Evolutionary conservation across 2,329 filamentous ascomycete genomes (phyloP), one percentile per base, ranked within the genome.

Genomic region (Trichoderma koningiopsis): DNA sequence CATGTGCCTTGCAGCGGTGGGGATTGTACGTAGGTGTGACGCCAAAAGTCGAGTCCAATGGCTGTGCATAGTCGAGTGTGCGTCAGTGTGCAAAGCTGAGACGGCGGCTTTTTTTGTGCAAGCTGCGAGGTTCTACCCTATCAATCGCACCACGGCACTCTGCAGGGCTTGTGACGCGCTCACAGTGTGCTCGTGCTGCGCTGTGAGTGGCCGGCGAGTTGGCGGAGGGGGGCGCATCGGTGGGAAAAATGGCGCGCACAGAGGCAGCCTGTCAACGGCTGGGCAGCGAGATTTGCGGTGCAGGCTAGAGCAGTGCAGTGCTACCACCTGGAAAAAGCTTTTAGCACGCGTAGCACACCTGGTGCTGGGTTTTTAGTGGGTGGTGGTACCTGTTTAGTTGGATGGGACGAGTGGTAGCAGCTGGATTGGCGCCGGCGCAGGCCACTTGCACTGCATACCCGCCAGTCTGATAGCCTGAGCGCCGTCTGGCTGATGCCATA

Each of bases 141-240:
- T 35, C 33, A 35, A 77, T 79, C 76, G 77, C 70, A 73, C 72
- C 47, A 72, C 76, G 75, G 72, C 71, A 74, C 77, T 79, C 74
- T 79, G 78, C 77, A 79, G 73, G 74, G 72, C 74, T 76, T 78
- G 77, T 79, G 77, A 79, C 73, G 74, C 74, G 72, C 73, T 74
- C 47, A 31, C 74, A 76, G 75, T 75, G 76, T 77, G 76, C 75
- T 76, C 76, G 72, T 73, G 73, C 60, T 68, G 66, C 62, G 56
- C 55, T 67, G 68, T 72, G 64, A 70, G 47, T 71, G 63, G 68
- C 68, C 57, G 27, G 57, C 62, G 52, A 68, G 72, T 47, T 52
- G 71, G 70, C 73, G 58, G 62, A 57, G 58, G 40, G 68, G 63
- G 58, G 37, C 62, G 63, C 62, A 69, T 70, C 33, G 33, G 13